Conservation (phyloP, 2,329 filamentous ascomycete species). For the Aspergillus latus region DNA sequence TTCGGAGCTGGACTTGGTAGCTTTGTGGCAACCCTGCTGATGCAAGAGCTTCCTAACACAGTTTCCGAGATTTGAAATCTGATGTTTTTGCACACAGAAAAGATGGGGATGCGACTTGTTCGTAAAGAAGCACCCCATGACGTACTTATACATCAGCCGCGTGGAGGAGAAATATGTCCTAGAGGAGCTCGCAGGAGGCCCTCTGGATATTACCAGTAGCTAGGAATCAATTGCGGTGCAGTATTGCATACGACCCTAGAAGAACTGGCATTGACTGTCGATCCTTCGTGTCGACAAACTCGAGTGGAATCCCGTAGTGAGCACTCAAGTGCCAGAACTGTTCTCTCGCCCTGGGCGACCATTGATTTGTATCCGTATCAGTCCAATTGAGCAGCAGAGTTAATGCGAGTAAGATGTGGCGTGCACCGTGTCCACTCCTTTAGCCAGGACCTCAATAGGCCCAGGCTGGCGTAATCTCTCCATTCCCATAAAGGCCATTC, state of each 20-base stretch:
- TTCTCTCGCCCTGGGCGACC: conserved; percentile 20
- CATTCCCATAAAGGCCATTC: neutral
- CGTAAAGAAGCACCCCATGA: neutral
- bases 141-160: neutral
- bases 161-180: neutral
- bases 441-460: neutral
- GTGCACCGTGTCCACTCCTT: neutral
- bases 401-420: neutral
- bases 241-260: no score
- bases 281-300: neutral
- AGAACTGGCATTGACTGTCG: neutral
- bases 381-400: neutral
- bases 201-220: neutral
- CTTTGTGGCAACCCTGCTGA: neutral
- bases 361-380: conserved; percentile 47
- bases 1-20: no score
- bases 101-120: neutral
- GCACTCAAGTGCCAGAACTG: neutral
- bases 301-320: neutral
- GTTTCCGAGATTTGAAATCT: neutral
- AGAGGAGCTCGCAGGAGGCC: neutral
- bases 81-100: neutral
- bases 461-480: neutral
- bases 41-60: neutral
- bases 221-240: neutral